These are phyloP conservation scores for Nothophytophthora sp. DNA, from an alignment of 352 stramenopile species.

Conservation along the genomic window DNA sequence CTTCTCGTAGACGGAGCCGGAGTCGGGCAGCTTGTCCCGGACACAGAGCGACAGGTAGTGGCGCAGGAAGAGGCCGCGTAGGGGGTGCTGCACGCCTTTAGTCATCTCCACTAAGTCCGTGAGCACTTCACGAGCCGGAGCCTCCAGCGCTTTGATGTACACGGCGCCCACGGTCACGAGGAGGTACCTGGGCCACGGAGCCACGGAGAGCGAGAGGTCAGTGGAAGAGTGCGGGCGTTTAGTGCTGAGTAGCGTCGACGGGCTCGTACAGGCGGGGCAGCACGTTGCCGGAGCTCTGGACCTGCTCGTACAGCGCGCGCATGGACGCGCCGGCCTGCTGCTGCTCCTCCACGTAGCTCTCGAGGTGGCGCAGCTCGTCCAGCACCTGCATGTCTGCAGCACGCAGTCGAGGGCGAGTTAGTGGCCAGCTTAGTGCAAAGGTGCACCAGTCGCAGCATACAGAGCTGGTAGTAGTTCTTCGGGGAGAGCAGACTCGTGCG, in stretches of 20 bases:
- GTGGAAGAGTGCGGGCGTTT: too few relatives aligned
- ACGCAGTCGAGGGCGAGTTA: too few relatives aligned
- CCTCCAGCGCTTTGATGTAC: constrained; percentile 91
- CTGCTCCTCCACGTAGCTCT: constrained; percentile 93
- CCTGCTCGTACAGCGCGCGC: constrained; percentile 94
- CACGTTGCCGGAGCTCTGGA: constrained; percentile 96
- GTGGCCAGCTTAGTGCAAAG: too few relatives aligned
- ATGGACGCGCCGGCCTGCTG: constrained; percentile 81
- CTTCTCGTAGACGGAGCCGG: constrained; percentile 67
- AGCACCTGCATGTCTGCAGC: constrained; percentile 87
- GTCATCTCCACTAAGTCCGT: constrained; percentile 98
- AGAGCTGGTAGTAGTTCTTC: constrained; percentile 99
- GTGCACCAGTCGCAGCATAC: too few relatives aligned
- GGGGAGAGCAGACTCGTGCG: constrained; percentile 92
- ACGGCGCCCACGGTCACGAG: constrained; percentile 96
- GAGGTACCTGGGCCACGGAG: constrained; percentile 71
- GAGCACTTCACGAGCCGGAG: constrained; percentile 90
- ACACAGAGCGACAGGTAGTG: constrained; percentile 94
- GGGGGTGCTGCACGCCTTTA: constrained; percentile 98
- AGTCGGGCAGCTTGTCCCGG: constrained; percentile 96
- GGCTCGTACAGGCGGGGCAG: constrained; percentile 89
- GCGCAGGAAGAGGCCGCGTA: constrained; percentile 97
- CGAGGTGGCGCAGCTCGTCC: constrained; percentile 95
- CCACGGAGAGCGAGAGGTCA: too few relatives aligned
- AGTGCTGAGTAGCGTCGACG: too few relatives aligned